Percentiles rank a stretch among this genome's conserved stretches.
Evolutionary conservation across 768 basidiomycete species (phyloP).

Genomic region (Cytidiella melzeri): DNA sequence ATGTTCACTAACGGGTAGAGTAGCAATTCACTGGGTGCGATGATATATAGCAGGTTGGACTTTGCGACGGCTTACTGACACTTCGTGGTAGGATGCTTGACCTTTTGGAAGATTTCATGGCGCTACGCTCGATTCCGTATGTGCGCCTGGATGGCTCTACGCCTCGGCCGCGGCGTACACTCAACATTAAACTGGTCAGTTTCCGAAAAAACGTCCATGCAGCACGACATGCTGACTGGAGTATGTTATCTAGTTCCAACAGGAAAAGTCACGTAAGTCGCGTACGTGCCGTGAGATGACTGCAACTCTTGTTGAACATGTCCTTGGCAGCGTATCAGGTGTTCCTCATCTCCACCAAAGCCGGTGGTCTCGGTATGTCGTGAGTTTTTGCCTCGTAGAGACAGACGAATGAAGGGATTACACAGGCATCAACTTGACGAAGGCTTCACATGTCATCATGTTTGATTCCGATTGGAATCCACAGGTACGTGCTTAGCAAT

Average conservation of each 20-base stretch:
- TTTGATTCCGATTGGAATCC: conserved; percentile 69
- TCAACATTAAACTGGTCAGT: conserved; percentile 53
- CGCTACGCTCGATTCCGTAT: conserved; percentile 49
- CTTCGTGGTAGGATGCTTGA: conserved; percentile 52
- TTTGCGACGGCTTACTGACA: neutral
- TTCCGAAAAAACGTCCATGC: neutral
- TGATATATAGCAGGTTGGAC: too few species aligned
- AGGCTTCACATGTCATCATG: conserved; percentile 75
- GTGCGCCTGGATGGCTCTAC: conserved; percentile 56
- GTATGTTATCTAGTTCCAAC: conserved; percentile 41
- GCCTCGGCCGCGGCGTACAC: conserved; percentile 43
- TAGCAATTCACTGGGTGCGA: conserved; percentile 54
- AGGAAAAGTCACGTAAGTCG: conserved; percentile 46
- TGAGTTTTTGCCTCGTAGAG: conserved; percentile 10
- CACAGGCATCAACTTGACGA: conserved; percentile 77
- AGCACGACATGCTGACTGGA: neutral
- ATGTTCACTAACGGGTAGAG: neutral
- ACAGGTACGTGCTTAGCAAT: conserved; percentile 26
- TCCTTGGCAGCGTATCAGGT: conserved; percentile 47
- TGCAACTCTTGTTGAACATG: neutral
- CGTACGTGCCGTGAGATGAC: neutral
- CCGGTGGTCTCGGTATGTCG: conserved; percentile 71
- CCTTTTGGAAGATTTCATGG: conserved; percentile 61
- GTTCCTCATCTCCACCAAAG: conserved; percentile 64
- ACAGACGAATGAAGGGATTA: conserved; percentile 18